Evolutionary conservation across 352 stramenopile genomes (phyloP), one percentile per base, ranked within the genome.

Genomic region (Pilasporangium apinafurcum): DNA sequence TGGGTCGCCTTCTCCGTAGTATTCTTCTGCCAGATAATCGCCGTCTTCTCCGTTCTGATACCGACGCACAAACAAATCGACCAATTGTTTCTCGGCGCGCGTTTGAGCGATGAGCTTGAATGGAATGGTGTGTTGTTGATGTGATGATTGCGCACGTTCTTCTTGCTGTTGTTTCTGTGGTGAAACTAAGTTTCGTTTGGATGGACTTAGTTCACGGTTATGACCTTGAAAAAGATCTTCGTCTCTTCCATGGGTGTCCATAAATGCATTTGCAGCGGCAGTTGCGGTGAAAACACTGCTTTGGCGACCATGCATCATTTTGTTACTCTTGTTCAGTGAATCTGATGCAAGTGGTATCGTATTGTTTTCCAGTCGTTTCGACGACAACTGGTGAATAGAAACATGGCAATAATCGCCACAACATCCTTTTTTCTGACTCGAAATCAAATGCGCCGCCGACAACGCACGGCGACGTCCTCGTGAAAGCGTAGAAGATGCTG

Each of bases 91-190:
- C 41, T 92, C 81, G 0, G 73, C 78, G 6, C 81, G 62, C 21
- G 78, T 88, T 44, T 89, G 81, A 1, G 78, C 76, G 8, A 92
- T 79, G 16, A 83, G 46, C 45, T 92, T 91, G 61, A 91, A 92
- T 14, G 77, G 78, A 22, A 92, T 89, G 2, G 52, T 68, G 35
- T 76, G 59, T n/a, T 63, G 54, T n/a, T n/a, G n/a, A n/a, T n/a
- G n/a, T n/a, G n/a, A n/a, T 17, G 46, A 28, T n/a, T n/a, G 12
- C 3, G 14, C n/a, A 17, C 39, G 28, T 22, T 48, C 28, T 24
- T 47, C 44, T 6, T 64, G 44, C 22, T 62, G 50, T 2, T 51
- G 21, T 20, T 41, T 50, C 25, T 48, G 38, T 13, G 31, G 51
- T 8, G 42, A n/a, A n/a, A 57, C 26, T 38, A 48, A 8, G 33